A percentile compares a stretch with the other conserved stretches of the same genome.
phyloP scores from a whole-genome alignment of 139 green algal genomes.

The Eudorina sp. region DNA sequence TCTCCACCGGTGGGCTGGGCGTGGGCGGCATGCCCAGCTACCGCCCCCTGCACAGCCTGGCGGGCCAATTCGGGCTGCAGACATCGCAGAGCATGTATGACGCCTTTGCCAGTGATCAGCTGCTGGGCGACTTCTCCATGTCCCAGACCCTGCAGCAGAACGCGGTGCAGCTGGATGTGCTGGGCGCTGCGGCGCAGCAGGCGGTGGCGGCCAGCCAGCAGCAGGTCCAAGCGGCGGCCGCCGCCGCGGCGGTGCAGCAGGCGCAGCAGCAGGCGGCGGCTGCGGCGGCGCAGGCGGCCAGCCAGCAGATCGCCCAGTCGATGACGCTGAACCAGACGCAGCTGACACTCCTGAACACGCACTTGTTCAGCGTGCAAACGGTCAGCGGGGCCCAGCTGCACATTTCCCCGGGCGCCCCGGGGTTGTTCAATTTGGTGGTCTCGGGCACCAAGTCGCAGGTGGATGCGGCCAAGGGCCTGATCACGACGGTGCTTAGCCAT shows the following conservation, averaged over 20 bases:
- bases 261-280: background rate
- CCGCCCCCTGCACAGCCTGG: background rate
- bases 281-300: background rate
- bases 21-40: slow-evolving; percentile 8
- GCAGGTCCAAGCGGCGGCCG: background rate
- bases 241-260: background rate
- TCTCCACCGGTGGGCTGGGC: background rate
- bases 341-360: slow-evolving; percentile 46
- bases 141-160: background rate
- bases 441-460: slow-evolving; percentile 46
- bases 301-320: slow-evolving; percentile 47
- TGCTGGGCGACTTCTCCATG: slow-evolving; percentile 14
- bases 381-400: slow-evolving; percentile 51
- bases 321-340: slow-evolving; percentile 51
- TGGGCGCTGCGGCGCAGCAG: background rate
- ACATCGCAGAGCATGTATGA: slow-evolving; percentile 1
- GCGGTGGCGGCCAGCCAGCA: background rate
- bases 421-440: slow-evolving; percentile 54
- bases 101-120: slow-evolving; percentile 6
- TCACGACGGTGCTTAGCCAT: slow-evolving; percentile 46
- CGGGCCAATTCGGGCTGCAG: background rate
- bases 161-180: slow-evolving; percentile 27
- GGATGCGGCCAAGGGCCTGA: slow-evolving; percentile 47
- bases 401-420: slow-evolving; percentile 50
- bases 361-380: slow-evolving; percentile 61